A percentile compares a stretch with the other conserved stretches of the same genome.
phyloP scores from a whole-genome alignment of 2,329 filamentous ascomycete genomes.

The Stagonosporopsis cucurbitacearum region DNA sequence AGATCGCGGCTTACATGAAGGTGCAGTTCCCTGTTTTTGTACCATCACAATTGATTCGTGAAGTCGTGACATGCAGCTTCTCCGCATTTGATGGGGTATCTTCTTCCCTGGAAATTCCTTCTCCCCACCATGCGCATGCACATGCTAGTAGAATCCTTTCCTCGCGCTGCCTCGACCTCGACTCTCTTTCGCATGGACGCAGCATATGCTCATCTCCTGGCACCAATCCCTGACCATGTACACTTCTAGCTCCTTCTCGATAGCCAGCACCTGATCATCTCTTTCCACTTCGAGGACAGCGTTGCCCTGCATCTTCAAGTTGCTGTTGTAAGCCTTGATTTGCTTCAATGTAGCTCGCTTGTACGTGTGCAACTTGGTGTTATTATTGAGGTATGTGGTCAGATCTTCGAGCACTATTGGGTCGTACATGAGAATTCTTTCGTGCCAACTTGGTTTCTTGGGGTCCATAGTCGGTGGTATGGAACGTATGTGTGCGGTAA shows the following conservation, averaged over 20 bases:
- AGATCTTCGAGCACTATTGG: conserved; percentile 89
- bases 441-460: conserved; percentile 72
- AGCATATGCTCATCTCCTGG: conserved; percentile 84
- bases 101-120: neutral
- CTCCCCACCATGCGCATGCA: neutral
- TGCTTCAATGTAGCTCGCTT: conserved; percentile 40
- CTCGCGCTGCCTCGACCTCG: conserved; percentile 33
- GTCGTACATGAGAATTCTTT: conserved; percentile 94
- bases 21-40: neutral
- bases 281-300: conserved; percentile 18
- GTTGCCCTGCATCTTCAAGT: conserved; percentile 23
- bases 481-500: conserved; percentile 57
- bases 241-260: conserved; percentile 39
- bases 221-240: conserved; percentile 86
- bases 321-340: conserved; percentile 38
- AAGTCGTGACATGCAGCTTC: neutral
- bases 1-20: neutral
- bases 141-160: conserved; percentile 30
- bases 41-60: neutral
- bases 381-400: conserved; percentile 75
- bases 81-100: conserved; percentile 6
- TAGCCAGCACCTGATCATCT: conserved; percentile 28
- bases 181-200: conserved; percentile 68
- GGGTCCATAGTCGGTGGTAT: conserved; percentile 51
- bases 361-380: conserved; percentile 32